Base-by-base conservation (phyloP, 2,329 filamentous ascomycete species). In the Fusarium sambucinum region DNA sequence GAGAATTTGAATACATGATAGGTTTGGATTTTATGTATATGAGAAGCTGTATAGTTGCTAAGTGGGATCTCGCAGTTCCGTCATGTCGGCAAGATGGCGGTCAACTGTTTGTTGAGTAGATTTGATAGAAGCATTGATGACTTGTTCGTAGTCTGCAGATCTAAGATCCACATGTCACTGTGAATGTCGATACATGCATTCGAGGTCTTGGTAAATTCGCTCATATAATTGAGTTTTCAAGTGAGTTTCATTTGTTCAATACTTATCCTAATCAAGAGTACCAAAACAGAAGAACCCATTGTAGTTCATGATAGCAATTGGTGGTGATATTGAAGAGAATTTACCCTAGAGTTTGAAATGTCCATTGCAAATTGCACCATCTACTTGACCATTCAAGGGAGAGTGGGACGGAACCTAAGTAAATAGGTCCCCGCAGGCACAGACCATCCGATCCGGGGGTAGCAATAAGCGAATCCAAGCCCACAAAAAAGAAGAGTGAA, bases 391-490 rank as follows among this genome's bases (percentile, higher is more conserved):
- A 51, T 51, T 50, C 23, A 51, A 59, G 42, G 65, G 58, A 71
- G 65, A 59, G 60, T 45, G 55, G 58, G 54, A 53, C 55, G 32
- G 40, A 53, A 37, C n/a, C n/a, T n/a, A n/a, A n/a, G 32, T 17
- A 10, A 19, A 45, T 14, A 35, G 35, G 35, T 33, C 61, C 59
- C 59, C 46, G 30, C 45, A 47, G 47, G 25, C 70, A 72, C 70
- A 53, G 70, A 54, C 67, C 70, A 72, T 45, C 30, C 25, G 63
- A 63, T 69, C 60, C 38, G 60, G 62, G 42, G 68, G 65, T 59
- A 50, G 25, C 30, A 35, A 37, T 41, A 72, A 73, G 70, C 64
- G 68, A 73, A 63, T 13, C 14, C 23, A 51, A 48, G 35, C 46
- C 67, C 69, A 72, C 68, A 71, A 71, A 71, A 71, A 55, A 33